Evolutionary conservation across 768 basidiomycete genomes (phyloP).

Genomic region (Pulveroboletus sp.): DNA sequence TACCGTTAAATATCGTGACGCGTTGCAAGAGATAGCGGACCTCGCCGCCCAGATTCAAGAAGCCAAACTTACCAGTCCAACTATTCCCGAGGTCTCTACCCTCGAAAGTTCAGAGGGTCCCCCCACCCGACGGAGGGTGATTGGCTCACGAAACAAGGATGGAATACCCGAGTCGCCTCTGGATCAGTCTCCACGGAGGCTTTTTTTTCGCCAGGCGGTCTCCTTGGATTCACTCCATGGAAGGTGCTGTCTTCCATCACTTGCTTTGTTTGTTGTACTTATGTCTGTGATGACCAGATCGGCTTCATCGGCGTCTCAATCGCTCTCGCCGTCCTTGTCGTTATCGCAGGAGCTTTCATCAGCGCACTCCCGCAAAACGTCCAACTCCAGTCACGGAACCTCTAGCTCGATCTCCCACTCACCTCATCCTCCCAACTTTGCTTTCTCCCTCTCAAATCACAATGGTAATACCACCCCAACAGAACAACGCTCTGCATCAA

Average conservation of each 20-base stretch:
- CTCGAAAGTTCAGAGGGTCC: conserved; percentile 43
- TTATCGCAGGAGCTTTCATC: conserved; percentile 96
- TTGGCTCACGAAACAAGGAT: conserved; percentile 48
- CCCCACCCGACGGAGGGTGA: conserved; percentile 50
- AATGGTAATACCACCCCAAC: conserved; percentile 24
- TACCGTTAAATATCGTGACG: conserved; percentile 80
- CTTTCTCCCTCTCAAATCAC: conserved; percentile 49
- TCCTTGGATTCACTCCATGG: conserved; percentile 85
- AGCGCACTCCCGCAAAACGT: conserved; percentile 80
- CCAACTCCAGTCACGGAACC: conserved; percentile 71
- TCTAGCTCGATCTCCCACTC: conserved; percentile 64
- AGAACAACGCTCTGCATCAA: conserved; percentile 73
- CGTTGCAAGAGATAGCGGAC: conserved; percentile 89
- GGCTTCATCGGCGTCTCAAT: conserved; percentile 90
- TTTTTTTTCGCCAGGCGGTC: conserved; percentile 87
- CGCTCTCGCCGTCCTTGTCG: conserved; percentile 91
- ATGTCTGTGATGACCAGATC: conserved; percentile 49
- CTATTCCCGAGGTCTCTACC: conserved; percentile 39
- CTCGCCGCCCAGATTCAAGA: conserved; percentile 89
- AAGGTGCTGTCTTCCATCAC: conserved; percentile 48
- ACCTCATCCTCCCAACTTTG: conserved; percentile 53
- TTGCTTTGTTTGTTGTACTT: conserved; percentile 3
- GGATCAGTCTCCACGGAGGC: conserved; percentile 55
- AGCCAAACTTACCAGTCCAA: conserved; percentile 59
- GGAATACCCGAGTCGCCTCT: conserved; percentile 39